phyloP scores from a whole-genome alignment of 139 green algal species.

The Deuterostichococcus epilithicus region DNA sequence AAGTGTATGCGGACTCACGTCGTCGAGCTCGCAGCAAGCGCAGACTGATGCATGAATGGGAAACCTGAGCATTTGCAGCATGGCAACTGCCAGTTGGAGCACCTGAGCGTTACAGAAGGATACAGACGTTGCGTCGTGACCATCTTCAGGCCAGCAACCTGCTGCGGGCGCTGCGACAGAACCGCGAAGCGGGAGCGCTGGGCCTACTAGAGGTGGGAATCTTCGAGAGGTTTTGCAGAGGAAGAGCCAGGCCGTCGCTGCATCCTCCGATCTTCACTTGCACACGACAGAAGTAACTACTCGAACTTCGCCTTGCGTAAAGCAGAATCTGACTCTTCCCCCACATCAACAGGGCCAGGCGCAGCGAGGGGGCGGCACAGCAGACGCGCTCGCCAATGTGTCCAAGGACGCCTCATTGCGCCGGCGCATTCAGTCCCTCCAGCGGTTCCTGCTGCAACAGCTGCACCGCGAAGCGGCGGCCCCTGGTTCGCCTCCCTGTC shows the following conservation, averaged over 20 bases:
- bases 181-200: slow-evolving; percentile 72
- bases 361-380: slow-evolving; percentile 15
- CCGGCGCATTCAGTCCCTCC: slow-evolving; percentile 67
- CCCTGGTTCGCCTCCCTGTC: not conserved
- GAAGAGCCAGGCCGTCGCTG: too few species aligned
- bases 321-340: too few species aligned
- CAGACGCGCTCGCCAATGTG: slow-evolving; percentile 26
- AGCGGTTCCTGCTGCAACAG: slow-evolving; percentile 86
- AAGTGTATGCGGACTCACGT: too few species aligned
- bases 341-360: slow-evolving; percentile 1
- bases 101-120: too few species aligned
- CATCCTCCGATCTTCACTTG: too few species aligned
- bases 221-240: too few species aligned
- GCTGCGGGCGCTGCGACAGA: slow-evolving; percentile 78
- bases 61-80: slow-evolving; percentile 35
- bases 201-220: slow-evolving; percentile 82
- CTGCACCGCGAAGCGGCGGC: slow-evolving; percentile 59
- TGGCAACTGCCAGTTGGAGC: too few species aligned
- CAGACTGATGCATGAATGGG: too few species aligned
- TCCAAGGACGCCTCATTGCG: slow-evolving; percentile 56
- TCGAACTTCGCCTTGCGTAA: too few species aligned
- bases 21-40: not conserved
- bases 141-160: slow-evolving; percentile 74
- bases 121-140: too few species aligned
- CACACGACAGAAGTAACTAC: too few species aligned